Percentiles rank a stretch among this genome's conserved stretches.
Evolutionary conservation across 192 early-diverging fungal species (phyloP).

Genomic region (Thamnidium elegans): DNA sequence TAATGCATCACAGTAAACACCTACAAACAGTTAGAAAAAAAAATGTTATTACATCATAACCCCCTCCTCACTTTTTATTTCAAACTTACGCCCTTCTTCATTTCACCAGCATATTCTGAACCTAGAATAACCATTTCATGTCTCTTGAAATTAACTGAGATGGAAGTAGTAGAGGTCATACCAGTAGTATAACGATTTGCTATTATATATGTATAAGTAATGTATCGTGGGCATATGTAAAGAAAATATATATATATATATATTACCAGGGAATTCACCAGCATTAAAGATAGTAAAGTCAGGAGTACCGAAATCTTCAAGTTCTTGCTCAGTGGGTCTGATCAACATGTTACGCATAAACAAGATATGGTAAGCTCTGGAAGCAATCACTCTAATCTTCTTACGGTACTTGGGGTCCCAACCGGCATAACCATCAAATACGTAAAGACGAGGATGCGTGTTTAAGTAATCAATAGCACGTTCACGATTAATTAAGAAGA

Average conservation of each 20-base stretch:
- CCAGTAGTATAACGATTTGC: slow-evolving; percentile 92
- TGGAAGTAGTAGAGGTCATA: slow-evolving; percentile 92
- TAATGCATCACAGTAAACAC: slow-evolving; percentile 99
- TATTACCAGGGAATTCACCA: slow-evolving; percentile 77
- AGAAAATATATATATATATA: no score
- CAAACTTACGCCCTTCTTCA: slow-evolving; percentile 92
- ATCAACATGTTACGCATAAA: slow-evolving; percentile 99
- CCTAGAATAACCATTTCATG: slow-evolving; percentile 97
- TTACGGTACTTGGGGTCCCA: slow-evolving; percentile 98
- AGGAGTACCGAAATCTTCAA: slow-evolving; percentile 90
- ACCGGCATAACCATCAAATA: slow-evolving; percentile 96
- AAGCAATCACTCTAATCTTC: slow-evolving; percentile 93
- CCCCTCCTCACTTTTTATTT: slow-evolving; percentile 16
- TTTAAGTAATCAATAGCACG: slow-evolving; percentile 95
- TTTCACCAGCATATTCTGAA: slow-evolving; percentile 97
- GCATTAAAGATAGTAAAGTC: slow-evolving; percentile 98
- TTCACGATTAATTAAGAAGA: slow-evolving; percentile 94
- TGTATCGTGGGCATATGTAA: no score
- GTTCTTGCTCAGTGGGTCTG: slow-evolving; percentile 86
- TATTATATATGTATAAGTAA: no score
- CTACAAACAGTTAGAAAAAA: slow-evolving; percentile 15
- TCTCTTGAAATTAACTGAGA: slow-evolving; percentile 90
- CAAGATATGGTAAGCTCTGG: slow-evolving; percentile 92
- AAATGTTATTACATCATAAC: background rate
- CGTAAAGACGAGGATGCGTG: slow-evolving; percentile 87